Evolutionary conservation across 192 early-diverging fungal species (phyloP).

Genomic region (Spinellus fusiger): DNA sequence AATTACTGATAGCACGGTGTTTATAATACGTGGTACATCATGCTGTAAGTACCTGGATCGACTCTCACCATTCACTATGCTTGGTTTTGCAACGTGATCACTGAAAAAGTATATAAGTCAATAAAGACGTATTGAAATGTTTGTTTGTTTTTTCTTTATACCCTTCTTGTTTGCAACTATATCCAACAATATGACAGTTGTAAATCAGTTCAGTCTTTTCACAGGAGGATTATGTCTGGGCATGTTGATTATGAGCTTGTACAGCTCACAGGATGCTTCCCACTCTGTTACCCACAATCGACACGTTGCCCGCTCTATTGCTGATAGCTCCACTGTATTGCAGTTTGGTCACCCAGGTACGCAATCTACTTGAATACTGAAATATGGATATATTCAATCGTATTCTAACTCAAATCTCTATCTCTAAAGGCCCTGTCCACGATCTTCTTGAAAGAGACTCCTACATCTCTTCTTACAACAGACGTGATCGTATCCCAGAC

Average conservation of each 20-base stretch:
- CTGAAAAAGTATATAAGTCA: too few species aligned
- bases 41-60: too few species aligned
- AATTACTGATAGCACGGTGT: too few species aligned
- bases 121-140: too few species aligned
- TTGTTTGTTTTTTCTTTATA: too few species aligned
- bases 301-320: not conserved
- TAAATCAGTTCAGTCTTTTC: not conserved
- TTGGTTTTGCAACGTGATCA: too few species aligned
- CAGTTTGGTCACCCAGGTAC: conserved; percentile 30
- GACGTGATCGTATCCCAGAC: conserved; percentile 34
- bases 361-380: not conserved
- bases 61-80: too few species aligned
- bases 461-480: conserved; percentile 69
- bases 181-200: not conserved
- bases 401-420: not conserved
- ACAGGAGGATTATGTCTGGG: conserved; percentile 5
- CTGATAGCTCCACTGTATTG: conserved; percentile 9
- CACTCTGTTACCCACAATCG: not conserved
- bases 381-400: not conserved
- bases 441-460: conserved; percentile 59
- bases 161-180: too few species aligned
- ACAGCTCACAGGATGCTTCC: not conserved
- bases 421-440: conserved; percentile 52
- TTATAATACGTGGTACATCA: too few species aligned
- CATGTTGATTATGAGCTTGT: not conserved